Base-by-base conservation (phyloP, 441 rosid species). In the Populus hybrid region DNA sequence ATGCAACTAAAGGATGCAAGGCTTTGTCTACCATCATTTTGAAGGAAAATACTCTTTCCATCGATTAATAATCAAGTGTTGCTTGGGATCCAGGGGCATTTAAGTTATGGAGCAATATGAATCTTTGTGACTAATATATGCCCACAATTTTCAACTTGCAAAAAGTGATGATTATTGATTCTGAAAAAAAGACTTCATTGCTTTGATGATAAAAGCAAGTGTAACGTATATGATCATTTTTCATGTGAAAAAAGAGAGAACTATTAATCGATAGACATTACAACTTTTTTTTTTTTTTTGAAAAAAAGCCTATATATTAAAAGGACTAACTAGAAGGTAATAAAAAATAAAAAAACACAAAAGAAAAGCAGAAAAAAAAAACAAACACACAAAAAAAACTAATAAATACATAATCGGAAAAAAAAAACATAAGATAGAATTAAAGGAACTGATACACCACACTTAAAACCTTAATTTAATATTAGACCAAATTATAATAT, bases 401-500 rank as follows among this genome's bases (percentile, higher is more conserved):
- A n/a, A n/a, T n/a, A n/a, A n/a, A n/a, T n/a, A n/a, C n/a, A n/a
- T n/a, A n/a, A n/a, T n/a, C n/a, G n/a, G n/a, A n/a, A n/a, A n/a
- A n/a, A n/a, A n/a, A n/a, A n/a, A n/a, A n/a, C n/a, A n/a, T n/a
- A n/a, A n/a, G n/a, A n/a, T n/a, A n/a, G n/a, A 24, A 36, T 36
- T 1, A 0, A 36, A 36, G 40, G 42, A 8, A 38, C 3, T 38
- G 3, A 38, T 8, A 38, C 3, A 0, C 11, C 0, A 38, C 0
- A 1, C 0, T 38, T 38, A 38, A 38, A 38, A 1, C 0, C 3
- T 38, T 38, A 0, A 8, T 38, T 38, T 36, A 0, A 8, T 1
- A 0, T 38, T 8, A 38, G 42, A 8, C 0, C 42, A 38, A 38
- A 0, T 38, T 38, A 0, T 38, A 38, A 38, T 36, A 36, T 0